These are phyloP conservation scores for Scenedesmus sp. DNA, from an alignment of 163 green algal genomes.

Conservation along the genomic window DNA sequence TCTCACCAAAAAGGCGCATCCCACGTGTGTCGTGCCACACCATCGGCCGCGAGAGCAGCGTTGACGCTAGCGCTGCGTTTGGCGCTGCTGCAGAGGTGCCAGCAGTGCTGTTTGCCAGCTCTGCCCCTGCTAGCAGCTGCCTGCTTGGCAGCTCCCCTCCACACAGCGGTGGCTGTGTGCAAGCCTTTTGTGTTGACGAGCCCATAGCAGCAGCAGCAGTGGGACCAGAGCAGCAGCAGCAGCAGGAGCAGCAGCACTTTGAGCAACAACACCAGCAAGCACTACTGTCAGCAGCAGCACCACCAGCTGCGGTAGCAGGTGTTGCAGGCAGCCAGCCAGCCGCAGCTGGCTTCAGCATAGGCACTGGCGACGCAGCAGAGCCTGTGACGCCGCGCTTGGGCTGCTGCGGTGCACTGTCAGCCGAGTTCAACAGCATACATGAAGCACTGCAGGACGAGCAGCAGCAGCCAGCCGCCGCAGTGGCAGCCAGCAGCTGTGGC, in stretches of 20 bases:
- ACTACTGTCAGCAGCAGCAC: background rate
- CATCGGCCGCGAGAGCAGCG: background rate
- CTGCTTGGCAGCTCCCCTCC: constrained; percentile 14
- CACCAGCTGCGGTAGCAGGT: background rate
- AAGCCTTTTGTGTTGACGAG: background rate
- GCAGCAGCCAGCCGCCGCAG: constrained; percentile 28
- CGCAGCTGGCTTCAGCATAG: constrained; percentile 5
- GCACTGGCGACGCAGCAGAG: background rate
- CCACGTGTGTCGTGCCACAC: constrained; percentile 23
- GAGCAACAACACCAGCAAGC: background rate
- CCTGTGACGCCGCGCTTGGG: constrained; percentile 16
- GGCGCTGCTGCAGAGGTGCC: background rate
- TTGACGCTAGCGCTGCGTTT: background rate
- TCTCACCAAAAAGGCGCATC: background rate
- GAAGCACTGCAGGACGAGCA: constrained; percentile 18
- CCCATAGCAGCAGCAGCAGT: background rate
- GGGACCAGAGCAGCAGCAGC: background rate
- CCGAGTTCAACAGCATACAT: background rate
- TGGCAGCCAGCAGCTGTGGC: background rate
- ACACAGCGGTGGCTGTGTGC: background rate
- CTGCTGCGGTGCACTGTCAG: constrained; percentile 33
- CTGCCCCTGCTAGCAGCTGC: constrained; percentile 12
- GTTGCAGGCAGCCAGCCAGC: background rate
- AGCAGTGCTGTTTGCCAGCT: background rate
- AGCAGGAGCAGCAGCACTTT: background rate